Conservation (phyloP, 768 basidiomycete genomes). For the Pilatotrama ljubarskyi region DNA sequence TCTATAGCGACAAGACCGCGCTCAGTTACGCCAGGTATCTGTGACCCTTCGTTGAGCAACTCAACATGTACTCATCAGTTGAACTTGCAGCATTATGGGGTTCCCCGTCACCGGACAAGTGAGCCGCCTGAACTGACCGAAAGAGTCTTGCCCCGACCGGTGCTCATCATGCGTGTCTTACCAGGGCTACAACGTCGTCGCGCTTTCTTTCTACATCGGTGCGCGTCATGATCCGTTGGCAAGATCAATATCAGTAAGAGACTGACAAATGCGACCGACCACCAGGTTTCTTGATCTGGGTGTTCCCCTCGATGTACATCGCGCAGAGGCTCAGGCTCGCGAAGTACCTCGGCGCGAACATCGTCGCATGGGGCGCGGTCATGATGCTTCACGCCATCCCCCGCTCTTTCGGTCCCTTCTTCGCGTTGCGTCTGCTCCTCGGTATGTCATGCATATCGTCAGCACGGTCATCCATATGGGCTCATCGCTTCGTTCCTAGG, state of each 20-base stretch:
- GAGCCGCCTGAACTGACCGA: neutral
- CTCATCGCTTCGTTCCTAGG: slow-evolving; percentile 37
- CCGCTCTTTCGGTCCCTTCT: slow-evolving; percentile 60
- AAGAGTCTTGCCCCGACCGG: neutral
- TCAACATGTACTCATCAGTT: neutral
- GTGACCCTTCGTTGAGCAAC: neutral
- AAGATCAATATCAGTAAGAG: neutral
- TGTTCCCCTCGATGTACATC: slow-evolving; percentile 67
- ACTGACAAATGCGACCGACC: neutral
- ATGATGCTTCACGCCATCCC: slow-evolving; percentile 63
- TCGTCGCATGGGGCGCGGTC: slow-evolving; percentile 58
- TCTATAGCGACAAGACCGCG: slow-evolving; percentile 62
- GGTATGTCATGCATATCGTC: slow-evolving; percentile 38
- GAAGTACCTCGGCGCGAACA: slow-evolving; percentile 63
- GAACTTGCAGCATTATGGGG: slow-evolving; percentile 57
- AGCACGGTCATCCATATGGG: no score
- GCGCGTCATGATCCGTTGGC: neutral
- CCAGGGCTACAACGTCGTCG: slow-evolving; percentile 65
- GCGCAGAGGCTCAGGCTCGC: slow-evolving; percentile 59
- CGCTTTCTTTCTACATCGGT: slow-evolving; percentile 66
- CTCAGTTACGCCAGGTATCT: slow-evolving; percentile 64
- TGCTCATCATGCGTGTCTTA: neutral
- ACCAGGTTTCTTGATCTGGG: slow-evolving; percentile 57
- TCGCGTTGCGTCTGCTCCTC: slow-evolving; percentile 59
- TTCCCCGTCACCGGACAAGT: slow-evolving; percentile 66